A percentile compares a stretch with the other conserved stretches of the same genome.
Conservation (phyloP, 176 grass and related monocot species). For the Carex myosuroides region DNA sequence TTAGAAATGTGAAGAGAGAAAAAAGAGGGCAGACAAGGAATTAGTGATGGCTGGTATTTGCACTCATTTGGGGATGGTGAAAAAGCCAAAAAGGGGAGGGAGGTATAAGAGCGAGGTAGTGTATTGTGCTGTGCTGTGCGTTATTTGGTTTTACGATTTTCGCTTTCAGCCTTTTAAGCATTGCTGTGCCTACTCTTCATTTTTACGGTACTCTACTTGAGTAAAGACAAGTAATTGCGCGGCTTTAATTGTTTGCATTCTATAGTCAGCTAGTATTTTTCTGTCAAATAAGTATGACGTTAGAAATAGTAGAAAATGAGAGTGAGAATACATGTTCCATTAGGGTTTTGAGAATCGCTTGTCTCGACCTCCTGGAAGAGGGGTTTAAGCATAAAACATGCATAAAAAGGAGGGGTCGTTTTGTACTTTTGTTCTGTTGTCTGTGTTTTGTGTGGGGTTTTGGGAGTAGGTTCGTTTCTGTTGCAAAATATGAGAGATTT, state of each 20-base stretch:
- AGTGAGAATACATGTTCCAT: background rate
- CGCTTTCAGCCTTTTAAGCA: background rate
- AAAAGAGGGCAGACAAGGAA: background rate
- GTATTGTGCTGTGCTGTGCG: background rate
- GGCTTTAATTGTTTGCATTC: background rate
- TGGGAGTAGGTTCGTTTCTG: constrained; percentile 6
- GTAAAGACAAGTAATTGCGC: background rate
- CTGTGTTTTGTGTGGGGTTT: background rate
- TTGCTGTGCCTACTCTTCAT: background rate
- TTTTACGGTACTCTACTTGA: background rate
- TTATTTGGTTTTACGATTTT: constrained; percentile 8
- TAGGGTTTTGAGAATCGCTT: constrained; percentile 12
- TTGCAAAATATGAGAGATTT: background rate
- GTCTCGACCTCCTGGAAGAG: too few species aligned
- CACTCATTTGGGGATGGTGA: background rate
- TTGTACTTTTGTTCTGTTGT: constrained; percentile 21
- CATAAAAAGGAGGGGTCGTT: constrained; percentile 21
- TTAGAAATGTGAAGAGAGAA: background rate
- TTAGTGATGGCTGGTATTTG: constrained; percentile 8
- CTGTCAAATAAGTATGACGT: background rate
- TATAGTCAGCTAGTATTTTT: background rate
- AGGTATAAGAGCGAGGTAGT: background rate
- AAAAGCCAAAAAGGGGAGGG: constrained; percentile 1
- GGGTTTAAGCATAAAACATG: constrained; percentile 17
- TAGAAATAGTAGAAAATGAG: background rate